Conservation (phyloP, 2,329 filamentous ascomycete species). For the Clarireedia paspali region DNA sequence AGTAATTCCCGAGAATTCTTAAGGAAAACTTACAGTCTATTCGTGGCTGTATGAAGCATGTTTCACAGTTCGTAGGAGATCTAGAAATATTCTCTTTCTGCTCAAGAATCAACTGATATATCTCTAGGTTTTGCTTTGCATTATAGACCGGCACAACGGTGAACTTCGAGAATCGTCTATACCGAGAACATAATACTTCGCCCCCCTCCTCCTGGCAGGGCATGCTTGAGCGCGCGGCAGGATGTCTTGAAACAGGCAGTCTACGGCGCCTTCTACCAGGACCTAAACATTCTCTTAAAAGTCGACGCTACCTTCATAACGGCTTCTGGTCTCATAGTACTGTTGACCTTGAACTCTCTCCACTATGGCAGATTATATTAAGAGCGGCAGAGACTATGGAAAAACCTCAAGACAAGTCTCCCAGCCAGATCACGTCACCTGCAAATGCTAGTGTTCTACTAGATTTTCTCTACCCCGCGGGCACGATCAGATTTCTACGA, state of each 20-base stretch:
- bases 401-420: slow-evolving; percentile 9
- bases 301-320: slow-evolving; percentile 43
- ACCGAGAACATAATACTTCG: background rate
- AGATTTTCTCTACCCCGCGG: slow-evolving; percentile 35
- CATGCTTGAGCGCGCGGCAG: slow-evolving; percentile 52
- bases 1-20: background rate
- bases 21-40: background rate
- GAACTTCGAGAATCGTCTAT: background rate
- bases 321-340: slow-evolving; percentile 49
- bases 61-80: slow-evolving; percentile 13
- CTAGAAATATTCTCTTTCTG: background rate
- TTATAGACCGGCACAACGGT: slow-evolving; percentile 7
- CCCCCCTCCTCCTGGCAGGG: slow-evolving; percentile 25
- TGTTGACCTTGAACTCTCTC: slow-evolving; percentile 26
- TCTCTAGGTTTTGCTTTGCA: slow-evolving; percentile 1
- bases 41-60: slow-evolving; percentile 17
- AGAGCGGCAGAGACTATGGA: slow-evolving; percentile 14
- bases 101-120: background rate
- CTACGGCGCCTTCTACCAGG: slow-evolving; percentile 40
- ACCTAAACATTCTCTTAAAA: slow-evolving; percentile 27
- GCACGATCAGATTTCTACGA: slow-evolving; percentile 31
- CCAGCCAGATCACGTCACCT: slow-evolving; percentile 7
- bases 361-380: slow-evolving; percentile 25
- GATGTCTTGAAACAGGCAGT: slow-evolving; percentile 49
- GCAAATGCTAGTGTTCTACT: slow-evolving; percentile 23